Conservation (phyloP, 257 asterid genomes). For the Capsicum pubescens region DNA sequence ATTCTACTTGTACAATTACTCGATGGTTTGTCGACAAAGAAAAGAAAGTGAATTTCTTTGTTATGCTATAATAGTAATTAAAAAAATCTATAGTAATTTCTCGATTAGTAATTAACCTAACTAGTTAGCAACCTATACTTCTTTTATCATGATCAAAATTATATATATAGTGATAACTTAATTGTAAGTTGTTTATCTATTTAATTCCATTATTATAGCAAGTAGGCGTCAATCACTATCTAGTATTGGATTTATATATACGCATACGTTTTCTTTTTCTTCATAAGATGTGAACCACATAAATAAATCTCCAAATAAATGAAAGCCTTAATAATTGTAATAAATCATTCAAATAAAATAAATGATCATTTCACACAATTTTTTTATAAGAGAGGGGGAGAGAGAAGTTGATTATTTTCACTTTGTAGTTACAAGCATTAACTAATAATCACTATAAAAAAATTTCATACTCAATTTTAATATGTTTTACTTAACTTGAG, state of each 20-base stretch:
- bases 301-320: not conserved
- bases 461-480: no score
- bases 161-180: not conserved
- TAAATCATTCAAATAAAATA: no score
- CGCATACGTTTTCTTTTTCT: not conserved
- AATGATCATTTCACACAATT: no score
- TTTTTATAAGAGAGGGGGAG: no score
- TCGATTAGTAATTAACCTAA: not conserved
- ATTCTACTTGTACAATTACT: not conserved
- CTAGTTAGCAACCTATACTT: not conserved
- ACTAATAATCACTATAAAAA: no score
- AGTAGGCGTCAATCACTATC: not conserved
- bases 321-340: not conserved
- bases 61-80: not conserved
- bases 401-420: no score
- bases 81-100: not conserved
- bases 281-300: not conserved
- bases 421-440: no score
- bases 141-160: not conserved
- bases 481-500: no score
- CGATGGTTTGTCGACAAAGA: not conserved
- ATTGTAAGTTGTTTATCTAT: not conserved
- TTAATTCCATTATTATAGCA: not conserved
- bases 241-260: not conserved
- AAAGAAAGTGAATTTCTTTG: not conserved